Base-by-base conservation (phyloP, 352 stramenopile species). In the Poterioochromonas sp. region DNA sequence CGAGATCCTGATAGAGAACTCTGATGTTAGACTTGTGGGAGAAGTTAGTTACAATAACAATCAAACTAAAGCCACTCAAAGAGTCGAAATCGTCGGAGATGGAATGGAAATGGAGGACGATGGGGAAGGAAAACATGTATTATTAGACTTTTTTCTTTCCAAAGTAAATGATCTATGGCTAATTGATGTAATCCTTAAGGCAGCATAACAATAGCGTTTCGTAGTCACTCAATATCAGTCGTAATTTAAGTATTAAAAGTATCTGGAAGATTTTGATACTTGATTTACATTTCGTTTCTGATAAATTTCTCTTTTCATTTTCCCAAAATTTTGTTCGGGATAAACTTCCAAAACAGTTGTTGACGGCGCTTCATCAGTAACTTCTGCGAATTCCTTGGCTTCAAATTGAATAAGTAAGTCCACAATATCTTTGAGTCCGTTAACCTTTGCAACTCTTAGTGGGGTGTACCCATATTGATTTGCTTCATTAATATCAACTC, bases 391-490 rank as follows among this genome's bases (percentile, higher is more conserved):
- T n/a, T n/a, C n/a, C n/a, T n/a, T 58, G 47, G 47, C 47, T 26
- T 58, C 26, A 58, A 26, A 26, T 26, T 58, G 15, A 58, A 26
- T 15, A 58, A 58, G 47, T 58, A 58, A 58, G 15, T 58, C 26
- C 26, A 26, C 15, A 58, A 58, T 58, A 26, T 58, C 47, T 58
- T 58, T 15, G 47, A 58, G 26, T 58, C 47, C 26, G 26, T 58
- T 58, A 58, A 58, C 15, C 47, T 58, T 26, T 58, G 71, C 71
- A 5, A 78, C 1, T 37, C 47, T 69, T 20, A 64, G n/a, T 34
- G 71, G 71, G 35, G 71, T 78, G 22, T 39, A 68, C 41, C 71
- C 71, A 12, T 40, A 69, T 44, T 26, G 3, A 69, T 63, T 78
- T 15, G 53, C 47, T 34, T 11, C 29, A 53, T 78, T 78, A 12